phyloP scores from a whole-genome alignment of 768 basidiomycete genomes.

The Suillus sp. region DNA sequence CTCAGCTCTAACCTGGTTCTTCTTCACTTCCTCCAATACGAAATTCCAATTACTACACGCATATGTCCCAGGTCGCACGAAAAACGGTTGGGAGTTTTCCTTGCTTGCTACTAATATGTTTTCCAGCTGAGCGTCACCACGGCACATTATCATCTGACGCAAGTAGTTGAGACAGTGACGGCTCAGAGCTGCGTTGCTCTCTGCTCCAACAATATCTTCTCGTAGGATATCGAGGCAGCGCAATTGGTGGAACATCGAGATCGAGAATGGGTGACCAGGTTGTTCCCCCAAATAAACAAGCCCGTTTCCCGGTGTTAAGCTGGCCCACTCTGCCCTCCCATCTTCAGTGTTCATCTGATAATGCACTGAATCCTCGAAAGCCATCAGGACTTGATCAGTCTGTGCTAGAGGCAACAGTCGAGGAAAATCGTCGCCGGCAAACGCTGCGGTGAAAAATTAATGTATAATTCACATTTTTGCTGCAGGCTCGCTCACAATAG shows the following conservation, averaged over 20 bases:
- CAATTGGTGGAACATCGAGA: conserved; percentile 43
- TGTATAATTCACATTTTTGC: not conserved
- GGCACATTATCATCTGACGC: conserved; percentile 40
- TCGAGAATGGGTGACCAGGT: conserved; percentile 30
- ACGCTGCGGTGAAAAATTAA: not conserved
- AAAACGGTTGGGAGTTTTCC: not conserved
- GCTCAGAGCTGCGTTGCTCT: not conserved
- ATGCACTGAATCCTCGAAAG: not conserved
- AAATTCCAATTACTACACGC: not conserved
- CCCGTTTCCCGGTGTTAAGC: conserved; percentile 28
- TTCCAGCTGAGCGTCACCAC: conserved; percentile 36
- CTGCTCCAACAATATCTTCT: conserved; percentile 18
- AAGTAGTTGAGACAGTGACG: conserved; percentile 45
- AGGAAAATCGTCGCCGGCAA: not conserved
- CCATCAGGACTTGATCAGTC: not conserved
- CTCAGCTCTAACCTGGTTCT: not conserved
- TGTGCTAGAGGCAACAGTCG: not conserved
- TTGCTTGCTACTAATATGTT: conserved; percentile 7
- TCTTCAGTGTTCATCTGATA: not conserved
- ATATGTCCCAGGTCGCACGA: not conserved
- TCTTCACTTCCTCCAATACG: not conserved
- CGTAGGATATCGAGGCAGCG: conserved; percentile 43
- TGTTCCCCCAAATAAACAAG: conserved; percentile 28
- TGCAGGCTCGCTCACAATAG: not conserved
- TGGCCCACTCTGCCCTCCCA: conserved; percentile 22